Evolutionary conservation across 441 rosid species (phyloP).

Genomic region (Populus tomentosa): DNA sequence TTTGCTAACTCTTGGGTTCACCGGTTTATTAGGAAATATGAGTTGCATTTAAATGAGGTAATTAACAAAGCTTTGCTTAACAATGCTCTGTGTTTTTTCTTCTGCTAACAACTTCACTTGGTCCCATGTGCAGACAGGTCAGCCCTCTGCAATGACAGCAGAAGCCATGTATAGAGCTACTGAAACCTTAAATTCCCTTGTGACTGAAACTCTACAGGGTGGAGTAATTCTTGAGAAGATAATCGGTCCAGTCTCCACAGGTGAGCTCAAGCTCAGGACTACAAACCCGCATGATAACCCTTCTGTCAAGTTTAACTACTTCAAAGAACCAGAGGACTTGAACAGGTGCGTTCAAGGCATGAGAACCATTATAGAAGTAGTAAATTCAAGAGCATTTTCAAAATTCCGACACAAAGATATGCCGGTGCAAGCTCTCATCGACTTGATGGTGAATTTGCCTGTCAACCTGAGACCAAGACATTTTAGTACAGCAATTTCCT

Average conservation of each 20-base stretch:
- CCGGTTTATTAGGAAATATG: conserved; percentile 11
- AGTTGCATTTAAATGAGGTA: conserved; percentile 23
- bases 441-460: conserved; percentile 51
- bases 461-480: conserved; percentile 68
- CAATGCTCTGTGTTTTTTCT: background rate
- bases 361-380: conserved; percentile 46
- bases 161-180: conserved; percentile 23
- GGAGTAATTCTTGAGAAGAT: conserved; percentile 76
- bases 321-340: conserved; percentile 61
- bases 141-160: conserved; percentile 14
- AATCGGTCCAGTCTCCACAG: conserved; percentile 62
- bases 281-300: conserved; percentile 63
- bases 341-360: conserved; percentile 62
- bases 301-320: conserved; percentile 70
- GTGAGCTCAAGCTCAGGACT: conserved; percentile 58
- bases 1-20: conserved; percentile 35
- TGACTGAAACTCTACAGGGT: conserved; percentile 31
- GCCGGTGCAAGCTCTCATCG: conserved; percentile 43
- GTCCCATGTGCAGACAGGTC: conserved; percentile 13
- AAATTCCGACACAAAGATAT: conserved; percentile 35
- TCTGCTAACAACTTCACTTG: background rate
- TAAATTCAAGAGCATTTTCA: conserved; percentile 53
- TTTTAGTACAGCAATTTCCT: conserved; percentile 39
- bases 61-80: background rate
- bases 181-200: conserved; percentile 18